phyloP scores from a whole-genome alignment of 2,329 filamentous ascomycete species.

The Stagonosporopsis cucurbitacearum region DNA sequence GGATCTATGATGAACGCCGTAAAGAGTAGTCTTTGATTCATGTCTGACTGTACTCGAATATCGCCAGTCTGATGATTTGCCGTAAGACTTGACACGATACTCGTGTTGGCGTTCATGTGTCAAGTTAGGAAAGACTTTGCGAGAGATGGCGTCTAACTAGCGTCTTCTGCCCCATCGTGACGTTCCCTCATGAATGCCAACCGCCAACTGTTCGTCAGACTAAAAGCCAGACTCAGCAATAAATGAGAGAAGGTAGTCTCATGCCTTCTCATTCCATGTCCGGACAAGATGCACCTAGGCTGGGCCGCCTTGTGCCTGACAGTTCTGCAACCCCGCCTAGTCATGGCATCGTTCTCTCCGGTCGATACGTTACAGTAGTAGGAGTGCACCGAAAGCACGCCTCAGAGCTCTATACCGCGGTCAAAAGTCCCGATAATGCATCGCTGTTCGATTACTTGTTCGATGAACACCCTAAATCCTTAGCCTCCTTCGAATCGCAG shows the following conservation, averaged over 20 bases:
- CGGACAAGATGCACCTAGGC: neutral
- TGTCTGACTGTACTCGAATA: too few relatives aligned
- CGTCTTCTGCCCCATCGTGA: neutral
- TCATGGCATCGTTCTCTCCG: constrained; percentile 12
- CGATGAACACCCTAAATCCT: constrained; percentile 18
- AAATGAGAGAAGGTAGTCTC: too few relatives aligned
- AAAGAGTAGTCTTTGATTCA: too few relatives aligned
- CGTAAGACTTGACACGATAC: too few relatives aligned
- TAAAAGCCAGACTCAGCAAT: too few relatives aligned
- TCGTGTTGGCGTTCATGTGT: too few relatives aligned
- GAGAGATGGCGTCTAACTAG: neutral
- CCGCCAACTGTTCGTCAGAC: too few relatives aligned
- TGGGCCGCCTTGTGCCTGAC: constrained; percentile 8
- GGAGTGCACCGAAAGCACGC: constrained; percentile 9
- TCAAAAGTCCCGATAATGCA: constrained; percentile 6
- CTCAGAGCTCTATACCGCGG: constrained; percentile 3
- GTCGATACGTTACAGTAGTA: constrained; percentile 12
- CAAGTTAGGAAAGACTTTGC: constrained; percentile 1
- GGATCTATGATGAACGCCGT: too few relatives aligned
- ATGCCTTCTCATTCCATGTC: neutral
- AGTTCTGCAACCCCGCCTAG: constrained; percentile 14
- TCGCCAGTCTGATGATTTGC: too few relatives aligned
- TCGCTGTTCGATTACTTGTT: constrained; percentile 24
- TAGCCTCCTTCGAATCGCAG: neutral
- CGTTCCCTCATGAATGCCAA: neutral